phyloP scores from a whole-genome alignment of 2,329 filamentous ascomycete species.

The Diaporthe nobilis region DNA sequence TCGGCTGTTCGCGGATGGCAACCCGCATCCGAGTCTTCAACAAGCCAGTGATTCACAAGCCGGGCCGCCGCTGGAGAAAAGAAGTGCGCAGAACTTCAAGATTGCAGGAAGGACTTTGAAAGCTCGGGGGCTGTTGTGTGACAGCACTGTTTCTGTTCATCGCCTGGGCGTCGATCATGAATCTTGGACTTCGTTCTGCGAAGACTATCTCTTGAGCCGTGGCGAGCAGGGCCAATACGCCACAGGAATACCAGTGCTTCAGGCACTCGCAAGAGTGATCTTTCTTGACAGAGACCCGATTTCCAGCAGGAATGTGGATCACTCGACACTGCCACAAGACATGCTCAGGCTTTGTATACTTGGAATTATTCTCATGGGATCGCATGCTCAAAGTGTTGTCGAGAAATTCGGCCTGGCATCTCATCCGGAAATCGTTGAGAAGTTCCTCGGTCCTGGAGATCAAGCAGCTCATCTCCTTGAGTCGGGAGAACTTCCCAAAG shows the following conservation, averaged over 20 bases:
- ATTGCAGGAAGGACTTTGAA: not conserved
- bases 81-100: not conserved
- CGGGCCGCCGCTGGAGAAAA: too few species aligned
- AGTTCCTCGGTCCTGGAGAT: not conserved
- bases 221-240: not conserved
- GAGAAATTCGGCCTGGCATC: not conserved
- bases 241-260: conserved; percentile 4
- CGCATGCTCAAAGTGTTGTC: not conserved
- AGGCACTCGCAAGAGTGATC: conserved; percentile 7
- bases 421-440: not conserved
- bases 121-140: not conserved
- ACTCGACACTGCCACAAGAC: not conserved
- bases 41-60: not conserved
- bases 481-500: not conserved
- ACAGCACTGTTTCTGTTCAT: not conserved
- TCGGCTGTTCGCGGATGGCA: not conserved
- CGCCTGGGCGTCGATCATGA: not conserved
- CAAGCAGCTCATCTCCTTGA: not conserved
- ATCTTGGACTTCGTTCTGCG: conserved; percentile 13
- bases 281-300: conserved; percentile 2
- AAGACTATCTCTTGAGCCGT: not conserved
- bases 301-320: not conserved
- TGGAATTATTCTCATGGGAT: conserved; percentile 3
- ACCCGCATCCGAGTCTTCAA: not conserved
- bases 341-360: conserved; percentile 10